Evolutionary conservation across 1,284 basidiomycete genomes (phyloP), one percentile per base, ranked within the genome.

Genomic region (Rhodotorula sp.): DNA sequence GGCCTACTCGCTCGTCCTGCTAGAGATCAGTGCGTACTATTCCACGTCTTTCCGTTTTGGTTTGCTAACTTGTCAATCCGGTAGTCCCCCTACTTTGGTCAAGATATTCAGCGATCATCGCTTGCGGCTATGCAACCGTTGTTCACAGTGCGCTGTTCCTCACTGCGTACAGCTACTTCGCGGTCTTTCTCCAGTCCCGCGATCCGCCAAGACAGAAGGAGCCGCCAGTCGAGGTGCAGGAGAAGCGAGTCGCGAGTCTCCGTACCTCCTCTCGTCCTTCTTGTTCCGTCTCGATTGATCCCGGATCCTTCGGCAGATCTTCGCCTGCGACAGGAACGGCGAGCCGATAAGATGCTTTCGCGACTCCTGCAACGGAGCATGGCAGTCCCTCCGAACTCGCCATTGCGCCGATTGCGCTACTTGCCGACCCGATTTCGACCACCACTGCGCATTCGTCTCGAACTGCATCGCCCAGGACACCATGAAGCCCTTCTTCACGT

Each of bases 401-500:
- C 73, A 74, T 55, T 74, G 73, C 34, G 54, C 55, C 2, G 73
- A 74, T 22, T 74, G 70, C 51, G 65, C 58, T 8, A 51, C 29
- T 0, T 74, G 73, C 22, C 66, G 61, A 17, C 44, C 57, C 0
- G 30, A 58, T 0, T 72, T 72, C 59, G 70, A 72, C 36, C 73
- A 72, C 53, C 67, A 72, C 36, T 74, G 73, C 64, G 48, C 61
- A 2, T 74, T 74, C 56, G 66, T 72, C 63, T 66, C 67, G 58
- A 64, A 62, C 11, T 72, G 70, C 59, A 46, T 74, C 24, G 29
- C 49, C 39, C 39, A 48, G 10, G 13, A 32, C 11, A 70, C 67
- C 11, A 60, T 70, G 63, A 70, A 72, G 48, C 64, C 67, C 6
- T 74, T 74, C 51, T 54, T 64, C 30, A 22, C 29, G 24, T 74